Percentiles rank a stretch among this genome's conserved stretches.
phyloP scores from a whole-genome alignment of 2,329 filamentous ascomycete genomes.

The Fusarium clavum region DNA sequence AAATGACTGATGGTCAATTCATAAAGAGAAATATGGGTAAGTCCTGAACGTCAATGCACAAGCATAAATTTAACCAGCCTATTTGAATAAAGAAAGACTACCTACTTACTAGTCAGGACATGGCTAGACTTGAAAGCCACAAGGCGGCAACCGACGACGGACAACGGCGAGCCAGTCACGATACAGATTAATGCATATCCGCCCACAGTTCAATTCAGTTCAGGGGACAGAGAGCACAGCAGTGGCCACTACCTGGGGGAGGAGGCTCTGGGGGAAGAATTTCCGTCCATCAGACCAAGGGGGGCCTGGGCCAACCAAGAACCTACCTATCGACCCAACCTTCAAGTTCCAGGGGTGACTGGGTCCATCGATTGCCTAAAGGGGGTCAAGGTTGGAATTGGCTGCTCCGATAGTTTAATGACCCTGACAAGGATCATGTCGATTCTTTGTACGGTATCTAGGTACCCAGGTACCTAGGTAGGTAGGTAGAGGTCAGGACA shows the following conservation, averaged over 20 bases:
- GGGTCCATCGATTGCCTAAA: slow-evolving; percentile 46
- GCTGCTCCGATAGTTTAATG: slow-evolving; percentile 53
- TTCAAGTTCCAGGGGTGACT: slow-evolving; percentile 24
- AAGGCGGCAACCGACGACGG: slow-evolving; percentile 16
- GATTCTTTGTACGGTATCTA: slow-evolving; percentile 17
- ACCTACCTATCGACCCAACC: background rate
- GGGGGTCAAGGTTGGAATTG: slow-evolving; percentile 49
- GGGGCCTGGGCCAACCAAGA: slow-evolving; percentile 1
- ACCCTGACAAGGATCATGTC: slow-evolving; percentile 41
- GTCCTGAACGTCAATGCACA: slow-evolving; percentile 1
- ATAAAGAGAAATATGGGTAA: background rate
- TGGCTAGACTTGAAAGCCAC: slow-evolving; percentile 16
- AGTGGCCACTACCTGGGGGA: background rate
- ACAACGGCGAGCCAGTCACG: slow-evolving; percentile 33
- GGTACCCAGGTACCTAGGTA: too few species aligned
- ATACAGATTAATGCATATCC: slow-evolving; percentile 26
- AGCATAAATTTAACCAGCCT: slow-evolving; percentile 26
- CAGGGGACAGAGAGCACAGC: slow-evolving; percentile 11
- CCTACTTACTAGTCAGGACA: slow-evolving; percentile 1
- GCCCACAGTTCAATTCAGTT: background rate
- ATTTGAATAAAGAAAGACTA: slow-evolving; percentile 11
- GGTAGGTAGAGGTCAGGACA: background rate
- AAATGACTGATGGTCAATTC: slow-evolving; percentile 5
- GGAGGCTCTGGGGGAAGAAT: slow-evolving; percentile 18
- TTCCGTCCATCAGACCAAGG: background rate